Conservation (phyloP, 1,139 yeast species). For the Insectozyma bohioensis region DNA sequence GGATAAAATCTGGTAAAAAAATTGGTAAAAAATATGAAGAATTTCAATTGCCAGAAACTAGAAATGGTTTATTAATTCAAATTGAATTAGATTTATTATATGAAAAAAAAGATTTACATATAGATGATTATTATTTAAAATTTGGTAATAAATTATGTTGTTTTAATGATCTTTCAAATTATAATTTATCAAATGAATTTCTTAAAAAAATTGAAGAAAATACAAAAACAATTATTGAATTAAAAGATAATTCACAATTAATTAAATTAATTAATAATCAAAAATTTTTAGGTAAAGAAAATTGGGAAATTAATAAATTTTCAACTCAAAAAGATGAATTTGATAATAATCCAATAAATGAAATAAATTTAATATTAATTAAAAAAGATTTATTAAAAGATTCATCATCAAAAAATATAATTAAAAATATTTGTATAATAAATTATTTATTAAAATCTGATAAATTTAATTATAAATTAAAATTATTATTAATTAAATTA, state of each 20-base stretch:
- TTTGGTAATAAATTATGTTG: conserved; percentile 60
- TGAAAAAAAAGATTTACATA: conserved; percentile 21
- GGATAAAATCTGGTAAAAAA: conserved; percentile 45
- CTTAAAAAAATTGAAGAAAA: conserved; percentile 13
- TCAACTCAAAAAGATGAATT: conserved; percentile 13
- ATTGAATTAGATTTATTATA: conserved; percentile 43
- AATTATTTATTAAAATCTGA: conserved; percentile 52
- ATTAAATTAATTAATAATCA: conserved; percentile 48
- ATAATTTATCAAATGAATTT: conserved; percentile 18
- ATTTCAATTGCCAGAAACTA: conserved; percentile 30
- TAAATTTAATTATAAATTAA: conserved; percentile 62
- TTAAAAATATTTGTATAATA: conserved; percentile 42
- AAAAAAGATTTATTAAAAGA: conserved; percentile 19
- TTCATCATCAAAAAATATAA: conserved; percentile 12
- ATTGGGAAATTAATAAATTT: conserved; percentile 28
- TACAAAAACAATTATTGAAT: no score
- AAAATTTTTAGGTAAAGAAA: conserved; percentile 35
- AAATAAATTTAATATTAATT: conserved; percentile 55
- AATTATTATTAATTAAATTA: conserved; percentile 69
- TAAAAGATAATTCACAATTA: conserved; percentile 28
- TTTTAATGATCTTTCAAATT: conserved; percentile 53
- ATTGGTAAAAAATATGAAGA: conserved; percentile 26
- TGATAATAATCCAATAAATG: conserved; percentile 50
- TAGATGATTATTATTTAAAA: conserved; percentile 40
- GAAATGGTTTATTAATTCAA: conserved; percentile 59